These are phyloP conservation scores for Coniochaeta ligniaria DNA, from an alignment of 2,329 filamentous ascomycete species.

Conservation along the genomic window DNA sequence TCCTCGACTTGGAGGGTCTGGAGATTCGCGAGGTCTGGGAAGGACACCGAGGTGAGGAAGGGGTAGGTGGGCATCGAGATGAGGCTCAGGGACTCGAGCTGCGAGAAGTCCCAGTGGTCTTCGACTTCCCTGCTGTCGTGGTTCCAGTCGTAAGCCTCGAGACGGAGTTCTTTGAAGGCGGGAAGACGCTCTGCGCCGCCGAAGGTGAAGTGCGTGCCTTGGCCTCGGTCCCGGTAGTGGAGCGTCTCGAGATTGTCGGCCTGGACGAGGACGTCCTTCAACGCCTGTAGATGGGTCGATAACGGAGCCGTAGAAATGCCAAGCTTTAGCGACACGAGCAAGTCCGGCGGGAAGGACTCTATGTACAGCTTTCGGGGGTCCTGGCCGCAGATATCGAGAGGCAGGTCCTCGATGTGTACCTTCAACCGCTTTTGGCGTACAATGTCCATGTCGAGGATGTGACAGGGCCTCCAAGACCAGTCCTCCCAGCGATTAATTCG, in stretches of 20 bases:
- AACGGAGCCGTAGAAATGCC: conserved; percentile 30
- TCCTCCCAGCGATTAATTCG: conserved; percentile 18
- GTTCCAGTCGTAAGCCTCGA: conserved; percentile 43
- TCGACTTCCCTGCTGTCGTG: conserved; percentile 29
- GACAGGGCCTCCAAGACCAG: conserved; percentile 28
- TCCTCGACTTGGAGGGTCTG: conserved; percentile 35
- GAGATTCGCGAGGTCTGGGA: conserved; percentile 27
- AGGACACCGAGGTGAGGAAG: conserved; percentile 34
- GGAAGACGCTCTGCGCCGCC: conserved; percentile 31
- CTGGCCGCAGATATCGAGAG: conserved; percentile 19
- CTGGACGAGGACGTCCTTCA: conserved; percentile 34
- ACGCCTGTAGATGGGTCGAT: conserved; percentile 28
- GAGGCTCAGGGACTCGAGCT: conserved; percentile 31
- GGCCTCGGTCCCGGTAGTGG: conserved; percentile 35
- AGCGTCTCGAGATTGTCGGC: conserved; percentile 27
- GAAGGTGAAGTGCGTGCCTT: conserved; percentile 37
- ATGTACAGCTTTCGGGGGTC: conserved; percentile 27
- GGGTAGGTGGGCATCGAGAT: conserved; percentile 34
- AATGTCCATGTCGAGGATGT: conserved; percentile 26
- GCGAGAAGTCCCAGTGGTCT: conserved; percentile 38
- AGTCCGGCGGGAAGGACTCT: conserved; percentile 28
- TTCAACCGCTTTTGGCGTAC: conserved; percentile 19
- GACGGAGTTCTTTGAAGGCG: conserved; percentile 28
- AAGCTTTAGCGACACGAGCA: conserved; percentile 32
- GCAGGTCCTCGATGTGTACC: conserved; percentile 33